Percentiles rank a stretch among this genome's conserved stretches.
Evolutionary conservation across 805 yeast genomes (phyloP).

Genomic region (Schwanniomyces occidentalis): DNA sequence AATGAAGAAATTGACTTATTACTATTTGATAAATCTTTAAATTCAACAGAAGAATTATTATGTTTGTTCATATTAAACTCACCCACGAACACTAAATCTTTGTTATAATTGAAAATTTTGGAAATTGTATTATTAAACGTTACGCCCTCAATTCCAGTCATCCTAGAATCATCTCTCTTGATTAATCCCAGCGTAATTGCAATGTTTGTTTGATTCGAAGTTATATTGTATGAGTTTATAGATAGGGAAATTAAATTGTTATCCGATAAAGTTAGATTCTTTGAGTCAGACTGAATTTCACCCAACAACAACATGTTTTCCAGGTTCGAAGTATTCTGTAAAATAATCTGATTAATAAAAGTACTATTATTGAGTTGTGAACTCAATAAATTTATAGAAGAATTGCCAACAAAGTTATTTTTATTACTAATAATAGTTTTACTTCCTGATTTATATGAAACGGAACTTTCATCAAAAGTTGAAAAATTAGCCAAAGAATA

Average conservation of each 20-base stretch:
- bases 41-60: conserved; percentile 25
- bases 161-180: conserved; percentile 17
- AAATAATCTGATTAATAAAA: conserved; percentile 29
- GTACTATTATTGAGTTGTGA: conserved; percentile 31
- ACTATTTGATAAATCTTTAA: conserved; percentile 27
- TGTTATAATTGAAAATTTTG: conserved; percentile 18
- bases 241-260: conserved; percentile 27
- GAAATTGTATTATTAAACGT: conserved; percentile 30
- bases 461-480: conserved; percentile 28
- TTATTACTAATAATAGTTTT: conserved; percentile 26
- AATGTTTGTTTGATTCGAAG: conserved; percentile 29
- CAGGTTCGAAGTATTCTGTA: conserved; percentile 24
- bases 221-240: conserved; percentile 29
- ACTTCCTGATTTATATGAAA: conserved; percentile 17
- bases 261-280: conserved; percentile 28
- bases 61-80: conserved; percentile 27
- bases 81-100: conserved; percentile 31
- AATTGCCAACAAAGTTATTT: conserved; percentile 42
- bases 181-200: conserved; percentile 8
- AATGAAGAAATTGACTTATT: conserved; percentile 24
- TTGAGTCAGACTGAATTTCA: conserved; percentile 37
- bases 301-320: conserved; percentile 49
- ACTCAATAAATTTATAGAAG: conserved; percentile 38
- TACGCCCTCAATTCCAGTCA: conserved; percentile 23
- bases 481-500: conserved; percentile 70